These are phyloP conservation scores for Exophiala sp. DNA, from an alignment of 2,329 filamentous ascomycete genomes.

Conservation along the genomic window DNA sequence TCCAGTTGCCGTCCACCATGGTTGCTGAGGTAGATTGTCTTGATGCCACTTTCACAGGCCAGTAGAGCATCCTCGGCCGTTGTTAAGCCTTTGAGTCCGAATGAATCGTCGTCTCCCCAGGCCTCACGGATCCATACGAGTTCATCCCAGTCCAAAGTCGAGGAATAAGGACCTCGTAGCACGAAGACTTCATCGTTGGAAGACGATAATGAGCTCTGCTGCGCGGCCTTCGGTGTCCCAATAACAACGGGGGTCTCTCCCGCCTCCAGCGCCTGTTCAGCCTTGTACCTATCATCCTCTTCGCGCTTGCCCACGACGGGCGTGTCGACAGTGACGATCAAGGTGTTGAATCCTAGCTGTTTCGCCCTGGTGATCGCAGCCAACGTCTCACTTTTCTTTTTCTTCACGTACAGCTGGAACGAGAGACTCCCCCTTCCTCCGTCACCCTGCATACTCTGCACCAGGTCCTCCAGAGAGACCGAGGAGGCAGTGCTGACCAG, in stretches of 20 bases:
- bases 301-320: constrained; percentile 49
- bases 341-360: constrained; percentile 16
- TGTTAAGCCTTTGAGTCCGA: constrained; percentile 54
- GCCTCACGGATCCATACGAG: constrained; percentile 47
- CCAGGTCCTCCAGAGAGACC: constrained; percentile 33
- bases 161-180: constrained; percentile 50
- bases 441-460: constrained; percentile 3
- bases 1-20: constrained; percentile 55
- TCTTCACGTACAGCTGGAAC: constrained; percentile 50
- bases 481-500: constrained; percentile 35
- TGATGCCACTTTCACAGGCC: constrained; percentile 46
- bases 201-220: constrained; percentile 42
- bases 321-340: constrained; percentile 28
- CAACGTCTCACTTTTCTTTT: constrained; percentile 44
- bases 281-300: constrained; percentile 50
- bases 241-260: too few species aligned
- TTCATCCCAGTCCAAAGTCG: constrained; percentile 49
- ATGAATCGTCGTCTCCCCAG: constrained; percentile 43
- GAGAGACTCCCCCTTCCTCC: constrained; percentile 3
- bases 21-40: constrained; percentile 53
- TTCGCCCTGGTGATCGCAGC: constrained; percentile 39
- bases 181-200: constrained; percentile 48
- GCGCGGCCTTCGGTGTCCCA: constrained; percentile 30
- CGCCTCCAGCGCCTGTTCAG: constrained; percentile 30
- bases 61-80: constrained; percentile 50